Conservation (phyloP, 495 filamentous ascomycete genomes). For the Apiosordaria backusii region DNA sequence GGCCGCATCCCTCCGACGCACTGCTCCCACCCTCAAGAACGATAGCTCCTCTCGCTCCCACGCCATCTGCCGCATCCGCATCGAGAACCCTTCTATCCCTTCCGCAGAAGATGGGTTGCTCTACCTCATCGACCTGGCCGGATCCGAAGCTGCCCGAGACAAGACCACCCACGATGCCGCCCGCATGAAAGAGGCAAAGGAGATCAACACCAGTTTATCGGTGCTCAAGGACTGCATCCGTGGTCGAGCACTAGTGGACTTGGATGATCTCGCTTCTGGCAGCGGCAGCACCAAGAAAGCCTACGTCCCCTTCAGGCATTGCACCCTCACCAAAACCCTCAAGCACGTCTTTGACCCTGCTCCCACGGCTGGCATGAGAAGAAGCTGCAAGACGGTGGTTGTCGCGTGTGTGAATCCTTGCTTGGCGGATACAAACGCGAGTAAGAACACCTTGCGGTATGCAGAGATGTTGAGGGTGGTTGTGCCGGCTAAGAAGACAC, state of each 20-base stretch:
- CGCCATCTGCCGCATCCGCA: constrained; percentile 45
- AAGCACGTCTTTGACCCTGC: constrained; percentile 30
- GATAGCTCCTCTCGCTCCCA: constrained; percentile 47
- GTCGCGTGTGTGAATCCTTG: constrained; percentile 30
- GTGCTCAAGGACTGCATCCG: constrained; percentile 44
- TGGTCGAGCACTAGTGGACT: constrained; percentile 24
- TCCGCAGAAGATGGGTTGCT: constrained; percentile 37
- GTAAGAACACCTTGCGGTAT: constrained; percentile 28
- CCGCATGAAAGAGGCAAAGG: constrained; percentile 40
- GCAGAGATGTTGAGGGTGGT: constrained; percentile 24
- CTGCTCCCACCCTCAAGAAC: constrained; percentile 38
- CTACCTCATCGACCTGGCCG: constrained; percentile 48
- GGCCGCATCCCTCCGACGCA: constrained; percentile 23
- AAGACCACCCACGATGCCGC: constrained; percentile 28
- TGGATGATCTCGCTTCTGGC: neutral
- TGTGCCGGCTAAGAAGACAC: constrained; percentile 7
- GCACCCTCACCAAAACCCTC: constrained; percentile 29
- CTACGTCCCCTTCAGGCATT: constrained; percentile 27
- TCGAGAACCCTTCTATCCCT: constrained; percentile 30
- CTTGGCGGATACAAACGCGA: constrained; percentile 23
- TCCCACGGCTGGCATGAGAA: neutral
- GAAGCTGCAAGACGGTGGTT: constrained; percentile 25
- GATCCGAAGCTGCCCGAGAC: constrained; percentile 40
- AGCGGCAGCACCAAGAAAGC: constrained; percentile 9
- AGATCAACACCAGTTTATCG: constrained; percentile 47